Base-by-base conservation (phyloP, 2,329 filamentous ascomycete species). In the Aureobasidium pullulans region DNA sequence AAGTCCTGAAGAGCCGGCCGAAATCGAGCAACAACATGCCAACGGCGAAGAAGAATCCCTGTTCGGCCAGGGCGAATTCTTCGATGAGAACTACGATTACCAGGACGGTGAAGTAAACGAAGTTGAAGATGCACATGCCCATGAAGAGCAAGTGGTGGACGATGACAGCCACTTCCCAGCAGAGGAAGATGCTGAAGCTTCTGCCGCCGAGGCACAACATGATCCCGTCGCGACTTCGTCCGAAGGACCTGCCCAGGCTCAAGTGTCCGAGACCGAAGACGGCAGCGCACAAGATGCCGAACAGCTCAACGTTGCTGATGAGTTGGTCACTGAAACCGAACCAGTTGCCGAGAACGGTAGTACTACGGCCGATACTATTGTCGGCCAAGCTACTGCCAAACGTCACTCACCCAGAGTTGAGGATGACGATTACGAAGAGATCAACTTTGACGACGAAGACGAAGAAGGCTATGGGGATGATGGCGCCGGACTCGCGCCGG, bases 381-480 rank as follows among this genome's bases (percentile, higher is more conserved):
- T 8, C 29, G n/a, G 16, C 29, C 19, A 46, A 23, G 32, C 46
- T 15, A 28, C 11, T 13, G 6, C 6, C 10, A 37, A 16, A 15
- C 23, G 42, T 50, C 46, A 44, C 6, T 34, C 48, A 15, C 28
- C 37, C 6, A 37, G 11, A 34, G 28, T 46, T 34, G 37, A 52
- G 37, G 28, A 39, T 16, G 47, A 50, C 23, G 58, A 66, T n/a
- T 61, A 53, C n/a, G 62, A 64, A 9, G 65, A 69, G 13, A 62
- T 57, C 32, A 49, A 60, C 43, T 63, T 62, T 23, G 60, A 63
- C 19, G 59, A 64, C 7, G 66, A 68, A 44, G 65, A 66, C 15
- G 60, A 68, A 44, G 65, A 66, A 13, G 60, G 63, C 32, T 57
- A 63, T 36, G 62, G 65, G 10, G 64, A 66, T 23, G 46, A 60